These are phyloP conservation scores for Backusella westeae DNA, from an alignment of 192 early-diverging fungal species.

Conservation along the genomic window DNA sequence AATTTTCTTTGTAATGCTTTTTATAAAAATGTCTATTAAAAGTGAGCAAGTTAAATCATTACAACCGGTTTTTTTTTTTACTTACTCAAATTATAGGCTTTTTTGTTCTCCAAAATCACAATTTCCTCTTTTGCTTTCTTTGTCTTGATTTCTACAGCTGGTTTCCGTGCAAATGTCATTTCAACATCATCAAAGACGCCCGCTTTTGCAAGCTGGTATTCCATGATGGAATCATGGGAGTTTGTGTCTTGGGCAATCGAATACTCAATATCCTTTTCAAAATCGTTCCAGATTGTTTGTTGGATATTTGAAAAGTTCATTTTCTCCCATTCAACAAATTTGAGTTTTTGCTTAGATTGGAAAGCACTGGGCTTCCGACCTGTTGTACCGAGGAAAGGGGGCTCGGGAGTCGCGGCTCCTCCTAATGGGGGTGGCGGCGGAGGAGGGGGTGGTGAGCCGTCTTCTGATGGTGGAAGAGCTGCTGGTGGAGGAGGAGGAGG, in stretches of 20 bases:
- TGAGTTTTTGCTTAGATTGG: conserved; percentile 68
- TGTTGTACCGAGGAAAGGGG: conserved; percentile 34
- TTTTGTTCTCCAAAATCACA: conserved; percentile 63
- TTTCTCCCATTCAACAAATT: conserved; percentile 80
- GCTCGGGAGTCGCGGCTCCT: conserved; percentile 21
- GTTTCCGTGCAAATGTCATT: conserved; percentile 38
- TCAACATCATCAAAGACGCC: conserved; percentile 37
- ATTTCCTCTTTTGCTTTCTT: conserved; percentile 46
- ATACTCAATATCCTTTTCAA: conserved; percentile 7
- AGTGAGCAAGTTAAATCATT: too few relatives aligned
- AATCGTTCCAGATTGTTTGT: conserved; percentile 58
- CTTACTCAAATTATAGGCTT: conserved; percentile 57
- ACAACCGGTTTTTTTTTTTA: conserved; percentile 31
- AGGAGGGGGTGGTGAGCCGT: conserved; percentile 30
- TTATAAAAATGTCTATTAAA: conserved; percentile 29
- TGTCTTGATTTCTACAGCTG: conserved; percentile 37
- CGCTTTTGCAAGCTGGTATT: conserved; percentile 32
- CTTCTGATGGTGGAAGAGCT: conserved; percentile 16
- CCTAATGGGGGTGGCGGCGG: conserved; percentile 21
- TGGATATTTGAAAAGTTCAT: conserved; percentile 61
- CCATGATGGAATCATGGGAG: conserved; percentile 11
- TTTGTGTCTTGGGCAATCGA: background rate
- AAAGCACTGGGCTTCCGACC: conserved; percentile 31
- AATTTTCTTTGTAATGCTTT: conserved; percentile 50
- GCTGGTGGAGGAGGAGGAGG: conserved; percentile 24